A percentile compares a stretch with the other conserved stretches of the same genome.
phyloP scores from a whole-genome alignment of 192 early-diverging fungal species.

The Backusella tuberculispora region DNA sequence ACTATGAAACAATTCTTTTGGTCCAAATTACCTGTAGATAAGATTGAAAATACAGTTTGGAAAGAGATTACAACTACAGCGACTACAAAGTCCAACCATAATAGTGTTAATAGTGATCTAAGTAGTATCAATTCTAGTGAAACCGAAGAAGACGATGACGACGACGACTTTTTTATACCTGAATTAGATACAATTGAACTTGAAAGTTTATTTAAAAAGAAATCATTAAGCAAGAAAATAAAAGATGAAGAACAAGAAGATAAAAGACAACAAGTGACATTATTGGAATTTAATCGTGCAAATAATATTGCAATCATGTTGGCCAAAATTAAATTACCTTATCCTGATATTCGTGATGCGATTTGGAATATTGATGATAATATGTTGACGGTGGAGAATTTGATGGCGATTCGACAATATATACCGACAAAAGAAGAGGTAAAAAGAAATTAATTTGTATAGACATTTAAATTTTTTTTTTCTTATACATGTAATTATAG shows the following conservation, averaged over 20 bases:
- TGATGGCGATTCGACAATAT: conserved; percentile 58
- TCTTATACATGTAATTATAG: too few relatives aligned
- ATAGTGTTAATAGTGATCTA: neutral
- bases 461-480: too few relatives aligned
- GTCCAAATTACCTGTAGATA: conserved; percentile 53
- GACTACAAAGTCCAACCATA: neutral
- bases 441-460: too few relatives aligned
- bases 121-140: neutral
- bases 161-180: conserved; percentile 14
- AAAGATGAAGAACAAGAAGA: conserved; percentile 15
- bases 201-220: conserved; percentile 55
- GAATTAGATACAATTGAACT: conserved; percentile 50
- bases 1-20: conserved; percentile 59
- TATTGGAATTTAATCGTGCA: conserved; percentile 56
- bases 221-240: conserved; percentile 15
- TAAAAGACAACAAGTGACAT: conserved; percentile 44
- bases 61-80: conserved; percentile 49
- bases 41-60: conserved; percentile 56
- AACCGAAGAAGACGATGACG: conserved; percentile 25
- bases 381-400: conserved; percentile 53
- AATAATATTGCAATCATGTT: conserved; percentile 68
- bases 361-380: conserved; percentile 59
- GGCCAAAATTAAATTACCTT: conserved; percentile 51
- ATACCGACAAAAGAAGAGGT: conserved; percentile 59
- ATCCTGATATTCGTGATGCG: conserved; percentile 57